A percentile compares a stretch with the other conserved stretches of the same genome.
Conservation (phyloP, 1,284 basidiomycete species). For the Cutaneotrichosporon arboriforme region DNA sequence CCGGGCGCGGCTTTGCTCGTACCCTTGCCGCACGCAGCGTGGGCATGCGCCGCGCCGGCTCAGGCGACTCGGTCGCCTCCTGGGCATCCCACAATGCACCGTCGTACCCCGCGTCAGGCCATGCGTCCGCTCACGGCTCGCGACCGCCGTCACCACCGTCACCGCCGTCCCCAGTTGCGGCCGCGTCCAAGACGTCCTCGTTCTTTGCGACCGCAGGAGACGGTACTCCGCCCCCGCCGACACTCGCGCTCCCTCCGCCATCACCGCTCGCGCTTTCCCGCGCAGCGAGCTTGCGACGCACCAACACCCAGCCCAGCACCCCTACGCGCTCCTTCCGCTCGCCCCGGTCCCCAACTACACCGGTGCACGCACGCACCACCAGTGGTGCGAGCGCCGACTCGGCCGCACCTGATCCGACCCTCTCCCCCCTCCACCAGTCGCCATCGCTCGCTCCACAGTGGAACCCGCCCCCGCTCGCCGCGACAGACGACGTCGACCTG, state of each 20-base stretch:
- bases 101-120: not conserved
- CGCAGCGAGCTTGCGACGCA: slow-evolving; percentile 20
- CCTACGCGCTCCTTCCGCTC: slow-evolving; percentile 9
- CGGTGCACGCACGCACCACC: slow-evolving; percentile 2
- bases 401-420: not conserved
- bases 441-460: slow-evolving; percentile 30
- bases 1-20: not conserved
- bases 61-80: no score
- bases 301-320: not conserved
- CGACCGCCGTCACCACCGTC: not conserved
- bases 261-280: slow-evolving; percentile 37
- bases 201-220: slow-evolving; percentile 35
- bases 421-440: slow-evolving; percentile 40
- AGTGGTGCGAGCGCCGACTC: not conserved
- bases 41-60: no score
- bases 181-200: slow-evolving; percentile 29
- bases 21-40: not conserved
- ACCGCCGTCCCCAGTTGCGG: slow-evolving; percentile 1
- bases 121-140: no score
- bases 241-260: slow-evolving; percentile 17
- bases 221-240: slow-evolving; percentile 27
- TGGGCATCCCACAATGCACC: no score
- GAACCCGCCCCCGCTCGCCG: slow-evolving; percentile 32
- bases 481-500: slow-evolving; percentile 30
- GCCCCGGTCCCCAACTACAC: slow-evolving; percentile 1